Base-by-base conservation (phyloP, 164 flowering plant species). In the Amborella trichopoda region DNA sequence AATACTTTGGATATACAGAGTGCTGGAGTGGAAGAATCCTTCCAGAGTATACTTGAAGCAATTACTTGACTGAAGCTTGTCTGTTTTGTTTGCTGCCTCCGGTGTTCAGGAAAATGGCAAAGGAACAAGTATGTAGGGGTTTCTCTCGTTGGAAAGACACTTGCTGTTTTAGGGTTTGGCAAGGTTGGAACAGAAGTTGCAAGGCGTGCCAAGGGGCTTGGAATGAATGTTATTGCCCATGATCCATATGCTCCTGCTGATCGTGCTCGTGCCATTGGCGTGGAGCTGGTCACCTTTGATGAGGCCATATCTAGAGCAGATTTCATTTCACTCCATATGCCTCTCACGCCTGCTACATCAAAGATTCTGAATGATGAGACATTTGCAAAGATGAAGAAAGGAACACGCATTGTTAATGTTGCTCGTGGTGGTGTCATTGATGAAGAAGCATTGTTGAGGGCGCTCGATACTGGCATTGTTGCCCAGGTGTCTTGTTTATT, bases 241-340 rank as follows among this genome's bases (percentile, higher is more conserved):
- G 94, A 84, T 59, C 94, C 94, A 19, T 84, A 84, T 70, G 90
- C 94, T 18, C 80, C 90, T n/a, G 90, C 86, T 1, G 94, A 84
- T 34, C 79, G 94, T 38, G 94, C 94, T 16, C 84, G 76, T 37
- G 94, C 94, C n/a, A 64, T 84, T 3, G 94, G 94, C 20, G 94
- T 81, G 40, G 90, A 84, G 21, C 73, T 84, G 46, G 90, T 81
- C 40, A 44, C 67, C 54, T 81, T 81, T 65, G 90, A 84, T 28
- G 84, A 78, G 53, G 94, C 87, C 46, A 40, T 84, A 24, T 43
- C 77, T 4, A 61, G 73, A 40, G 82, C 94, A 16, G 90, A 84
- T 59, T 84, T 84, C 71, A 71, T 84, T 63, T 84, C 94, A 2
- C 66, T 84, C 52, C 90, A 84, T 61, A 81, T 81, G 94, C 90